phyloP scores from a whole-genome alignment of 768 basidiomycete genomes.

The Heimioporus sp. region DNA sequence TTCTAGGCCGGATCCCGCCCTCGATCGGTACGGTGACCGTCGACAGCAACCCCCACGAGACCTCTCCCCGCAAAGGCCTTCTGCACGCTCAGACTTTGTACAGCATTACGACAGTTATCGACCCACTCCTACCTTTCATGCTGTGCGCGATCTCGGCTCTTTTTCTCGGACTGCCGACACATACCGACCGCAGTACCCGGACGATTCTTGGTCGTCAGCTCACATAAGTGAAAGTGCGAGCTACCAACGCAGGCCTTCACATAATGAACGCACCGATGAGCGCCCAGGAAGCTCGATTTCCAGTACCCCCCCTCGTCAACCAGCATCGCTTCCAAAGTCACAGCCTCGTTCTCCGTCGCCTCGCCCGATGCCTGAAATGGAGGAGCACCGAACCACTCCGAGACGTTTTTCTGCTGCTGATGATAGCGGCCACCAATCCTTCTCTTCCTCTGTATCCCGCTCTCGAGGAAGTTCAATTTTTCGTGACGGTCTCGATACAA shows the following conservation, averaged over 20 bases:
- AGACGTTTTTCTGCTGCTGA: slow-evolving; percentile 2
- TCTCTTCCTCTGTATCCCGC: slow-evolving; percentile 14
- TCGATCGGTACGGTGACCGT: slow-evolving; percentile 37
- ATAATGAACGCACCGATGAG: slow-evolving; percentile 26
- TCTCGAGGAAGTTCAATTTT: slow-evolving; percentile 30
- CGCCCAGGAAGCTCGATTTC: slow-evolving; percentile 31
- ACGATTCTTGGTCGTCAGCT: slow-evolving; percentile 30
- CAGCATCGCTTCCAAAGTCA: slow-evolving; percentile 13
- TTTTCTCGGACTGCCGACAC: slow-evolving; percentile 41
- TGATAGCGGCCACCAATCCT: slow-evolving; percentile 14
- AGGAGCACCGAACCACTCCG: slow-evolving; percentile 2
- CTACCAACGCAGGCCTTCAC: slow-evolving; percentile 17
- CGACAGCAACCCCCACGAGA: slow-evolving; percentile 34
- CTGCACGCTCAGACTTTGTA: slow-evolving; percentile 32
- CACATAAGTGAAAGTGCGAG: slow-evolving; percentile 32
- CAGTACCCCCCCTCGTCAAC: slow-evolving; percentile 30
- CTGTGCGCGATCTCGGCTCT: slow-evolving; percentile 39
- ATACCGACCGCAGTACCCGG: slow-evolving; percentile 49
- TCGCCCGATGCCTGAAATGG: slow-evolving; percentile 9
- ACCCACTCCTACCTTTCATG: slow-evolving; percentile 34
- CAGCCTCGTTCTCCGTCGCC: slow-evolving; percentile 25
- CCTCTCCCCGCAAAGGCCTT: slow-evolving; percentile 36
- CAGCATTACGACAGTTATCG: slow-evolving; percentile 51
- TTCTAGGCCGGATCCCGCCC: slow-evolving; percentile 25
- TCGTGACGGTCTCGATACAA: slow-evolving; percentile 32